These are phyloP conservation scores for Jamesozyma gamospora DNA, from an alignment of 805 yeast species.

Conservation along the genomic window DNA sequence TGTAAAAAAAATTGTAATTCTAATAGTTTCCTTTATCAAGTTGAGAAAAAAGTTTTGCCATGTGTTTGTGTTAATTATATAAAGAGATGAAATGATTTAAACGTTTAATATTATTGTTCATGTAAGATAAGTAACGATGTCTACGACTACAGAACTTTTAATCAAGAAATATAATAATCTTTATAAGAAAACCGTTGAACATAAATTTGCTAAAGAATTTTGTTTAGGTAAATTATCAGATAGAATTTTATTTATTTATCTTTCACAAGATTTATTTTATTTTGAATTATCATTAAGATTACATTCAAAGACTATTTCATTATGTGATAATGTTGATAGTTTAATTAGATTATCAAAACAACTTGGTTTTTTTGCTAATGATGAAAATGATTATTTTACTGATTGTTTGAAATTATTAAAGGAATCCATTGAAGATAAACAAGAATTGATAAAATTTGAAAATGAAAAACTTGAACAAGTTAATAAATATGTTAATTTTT, in stretches of 20 bases:
- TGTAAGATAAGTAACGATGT: too few relatives aligned
- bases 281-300: slow-evolving; percentile 36
- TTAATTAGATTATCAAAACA: slow-evolving; percentile 38
- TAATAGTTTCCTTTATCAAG: too few relatives aligned
- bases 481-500: slow-evolving; percentile 29
- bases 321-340: slow-evolving; percentile 33
- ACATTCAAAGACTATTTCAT: slow-evolving; percentile 36
- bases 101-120: too few relatives aligned
- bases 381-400: slow-evolving; percentile 40
- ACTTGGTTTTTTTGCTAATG: slow-evolving; percentile 40
- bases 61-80: too few relatives aligned
- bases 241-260: slow-evolving; percentile 34
- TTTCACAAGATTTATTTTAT: slow-evolving; percentile 41
- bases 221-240: slow-evolving; percentile 39
- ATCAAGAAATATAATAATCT: slow-evolving; percentile 16
- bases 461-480: slow-evolving; percentile 26
- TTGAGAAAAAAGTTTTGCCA: too few relatives aligned
- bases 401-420: slow-evolving; percentile 25
- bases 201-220: slow-evolving; percentile 35
- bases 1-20: too few relatives aligned
- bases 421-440: slow-evolving; percentile 5
- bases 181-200: slow-evolving; percentile 30
- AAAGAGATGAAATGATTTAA: too few relatives aligned
- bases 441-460: slow-evolving; percentile 12
- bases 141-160: slow-evolving; percentile 15